Evolutionary conservation across 345 rosid genomes (phyloP), one percentile per base, ranked within the genome.

Genomic region (Salix caprea): DNA sequence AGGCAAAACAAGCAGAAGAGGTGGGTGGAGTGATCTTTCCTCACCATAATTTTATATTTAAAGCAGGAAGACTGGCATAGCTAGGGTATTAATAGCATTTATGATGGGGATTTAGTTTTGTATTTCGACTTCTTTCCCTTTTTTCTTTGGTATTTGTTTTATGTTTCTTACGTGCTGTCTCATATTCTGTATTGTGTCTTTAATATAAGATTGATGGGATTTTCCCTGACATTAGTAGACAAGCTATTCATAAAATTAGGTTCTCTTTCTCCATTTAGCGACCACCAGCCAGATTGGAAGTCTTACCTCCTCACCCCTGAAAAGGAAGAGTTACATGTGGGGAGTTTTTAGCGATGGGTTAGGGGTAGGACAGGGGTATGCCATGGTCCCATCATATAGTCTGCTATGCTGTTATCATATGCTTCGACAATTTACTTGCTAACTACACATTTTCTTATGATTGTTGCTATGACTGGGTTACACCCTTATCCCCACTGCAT

Each of bases 11-110:
- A 74, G 56, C 74, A 67, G 61, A 76, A 77, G 86, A 79, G 85
- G 83, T 77, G 81, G 85, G 83, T 76, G 52, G 77, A 75, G 74
- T 58, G 75, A 74, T 26, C 36, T 76, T 72, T 67, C 39, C 70
- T 82, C 42, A 56, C 56, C 76, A 12, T 58, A 64, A 52, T 48
- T 61, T 50, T 64, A 44, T 46, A 26, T 70, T 69, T 69, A 54
- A 74, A 69, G 44, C 67, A 44, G 74, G 79, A 50, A 70, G 74
- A 74, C 54, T 76, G 74, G 46, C 62, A 34, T 13, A 61, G 67
- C 52, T 40, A 74, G 26, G 72, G 76, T 66, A 70, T 52, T 15
- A 69, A 52, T 40, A 75, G 16, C 34, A 67, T 61, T 56, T 72
- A 52, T 75, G 75, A 54, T 48, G 70, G 66, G 71, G 36, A 21